phyloP scores from a whole-genome alignment of 257 asterid genomes.

The Jasminum sambac region DNA sequence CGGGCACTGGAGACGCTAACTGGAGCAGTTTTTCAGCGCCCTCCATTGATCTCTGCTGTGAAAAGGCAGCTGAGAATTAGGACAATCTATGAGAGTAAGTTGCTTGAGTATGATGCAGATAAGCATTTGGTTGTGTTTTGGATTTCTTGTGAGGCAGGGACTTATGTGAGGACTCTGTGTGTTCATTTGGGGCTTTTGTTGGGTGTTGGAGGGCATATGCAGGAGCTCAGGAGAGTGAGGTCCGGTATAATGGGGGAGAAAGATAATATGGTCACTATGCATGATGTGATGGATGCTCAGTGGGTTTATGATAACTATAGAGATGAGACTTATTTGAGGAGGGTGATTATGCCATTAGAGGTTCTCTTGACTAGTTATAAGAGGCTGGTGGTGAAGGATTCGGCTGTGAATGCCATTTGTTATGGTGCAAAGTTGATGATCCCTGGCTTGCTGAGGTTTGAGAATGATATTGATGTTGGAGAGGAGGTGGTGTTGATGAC shows the following conservation, averaged over 20 bases:
- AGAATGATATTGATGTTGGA: conserved; percentile 81
- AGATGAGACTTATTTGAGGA: conserved; percentile 86
- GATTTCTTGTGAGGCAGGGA: conserved; percentile 98
- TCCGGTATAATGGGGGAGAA: conserved; percentile 93
- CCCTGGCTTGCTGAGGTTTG: conserved; percentile 91
- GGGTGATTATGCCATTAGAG: conserved; percentile 92
- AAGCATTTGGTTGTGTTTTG: conserved; percentile 88
- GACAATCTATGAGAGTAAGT: conserved; percentile 87
- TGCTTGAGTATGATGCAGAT: conserved; percentile 75
- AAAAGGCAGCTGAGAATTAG: conserved; percentile 93
- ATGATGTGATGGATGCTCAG: conserved; percentile 91
- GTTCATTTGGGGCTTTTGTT: conserved; percentile 88
- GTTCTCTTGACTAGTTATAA: conserved; percentile 82
- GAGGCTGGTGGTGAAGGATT: conserved; percentile 91
- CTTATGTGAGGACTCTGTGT: conserved; percentile 90
- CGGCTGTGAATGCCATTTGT: conserved; percentile 90
- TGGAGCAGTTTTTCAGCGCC: conserved; percentile 93
- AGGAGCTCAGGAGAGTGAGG: conserved; percentile 83
- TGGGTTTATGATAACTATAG: conserved; percentile 81
- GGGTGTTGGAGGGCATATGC: conserved; percentile 97
- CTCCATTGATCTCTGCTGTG: conserved; percentile 91
- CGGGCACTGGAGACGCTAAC: conserved; percentile 83
- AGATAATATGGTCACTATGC: conserved; percentile 97
- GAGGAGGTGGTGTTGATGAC: conserved; percentile 92
- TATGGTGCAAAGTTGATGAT: conserved; percentile 94